Evolutionary conservation across 306 rosid species (phyloP).

Genomic region (Cucurbita ficifolia): DNA sequence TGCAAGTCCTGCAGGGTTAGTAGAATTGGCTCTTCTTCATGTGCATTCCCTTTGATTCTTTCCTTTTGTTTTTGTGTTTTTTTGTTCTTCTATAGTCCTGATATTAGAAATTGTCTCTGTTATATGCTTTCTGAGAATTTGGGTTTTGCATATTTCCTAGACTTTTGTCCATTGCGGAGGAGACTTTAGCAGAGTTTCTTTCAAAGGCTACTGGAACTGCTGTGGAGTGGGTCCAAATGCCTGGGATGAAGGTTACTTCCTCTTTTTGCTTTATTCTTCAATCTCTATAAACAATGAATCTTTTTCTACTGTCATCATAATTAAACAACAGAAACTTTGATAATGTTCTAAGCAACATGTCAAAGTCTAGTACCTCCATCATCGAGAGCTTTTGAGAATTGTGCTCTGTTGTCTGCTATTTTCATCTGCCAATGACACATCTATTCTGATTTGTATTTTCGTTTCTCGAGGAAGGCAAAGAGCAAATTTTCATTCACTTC

Average conservation of each 20-base stretch:
- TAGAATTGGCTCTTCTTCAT: conserved; percentile 5
- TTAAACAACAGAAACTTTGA: conserved; percentile 16
- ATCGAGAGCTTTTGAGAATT: not conserved
- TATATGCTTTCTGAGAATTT: conserved; percentile 13
- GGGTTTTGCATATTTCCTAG: conserved; percentile 29
- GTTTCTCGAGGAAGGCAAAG: not conserved
- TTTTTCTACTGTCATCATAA: conserved; percentile 6
- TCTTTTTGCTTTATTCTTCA: conserved; percentile 7
- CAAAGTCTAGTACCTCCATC: not conserved
- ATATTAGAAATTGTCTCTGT: not conserved
- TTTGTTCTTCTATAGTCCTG: not conserved
- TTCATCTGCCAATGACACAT: not conserved
- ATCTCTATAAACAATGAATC: not conserved
- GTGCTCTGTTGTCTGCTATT: not conserved
- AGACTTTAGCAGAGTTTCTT: conserved; percentile 99
- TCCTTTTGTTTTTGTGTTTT: not conserved
- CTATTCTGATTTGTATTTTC: not conserved
- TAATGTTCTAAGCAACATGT: conserved; percentile 24
- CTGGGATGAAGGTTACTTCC: conserved; percentile 89
- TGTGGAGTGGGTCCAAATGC: conserved; percentile 99
- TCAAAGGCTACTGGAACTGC: conserved; percentile 99
- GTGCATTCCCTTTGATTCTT: not conserved
- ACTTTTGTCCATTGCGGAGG: conserved; percentile 99
- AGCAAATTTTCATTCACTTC: not conserved
- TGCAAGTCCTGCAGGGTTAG: conserved; percentile 99